Evolutionary conservation across 257 asterid genomes (phyloP), one percentile per base, ranked within the genome.

Genomic region (Primulina tabacum): DNA sequence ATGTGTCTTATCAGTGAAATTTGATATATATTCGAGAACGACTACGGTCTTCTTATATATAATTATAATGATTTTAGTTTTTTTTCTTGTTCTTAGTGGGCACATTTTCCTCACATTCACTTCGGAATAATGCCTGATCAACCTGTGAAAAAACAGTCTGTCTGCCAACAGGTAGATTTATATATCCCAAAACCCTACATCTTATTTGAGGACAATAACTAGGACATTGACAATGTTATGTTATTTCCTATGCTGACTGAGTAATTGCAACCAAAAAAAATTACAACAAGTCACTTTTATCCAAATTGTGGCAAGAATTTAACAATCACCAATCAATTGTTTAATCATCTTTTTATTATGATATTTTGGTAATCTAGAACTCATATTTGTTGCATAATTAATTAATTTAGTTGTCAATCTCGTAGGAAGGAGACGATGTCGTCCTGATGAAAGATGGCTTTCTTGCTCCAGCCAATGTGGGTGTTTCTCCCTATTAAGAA

Each of bases 61-160:
- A 64, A 32, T 40, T 17, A 33, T 53, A 35, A 2, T 63, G 50
- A 0, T 20, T 56, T 37, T 69, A 5, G 40, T 72, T 81, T 68
- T 74, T 77, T 81, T 76, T 78, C 16, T 72, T 80, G 77, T 55
- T 33, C 33, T 4, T 77, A 93, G 98, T 93, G 98, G 98, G 98
- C 98, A 93, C 98, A 93, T 82, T 93, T 93, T 34, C 98, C 98
- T 53, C 98, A 93, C 86, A 93, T 93, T 84, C 98, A 93, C 83
- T 93, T 93, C 84, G 98, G 98, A 69, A 95, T 93, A 47, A 87
- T 90, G 97, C 92, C 97, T 87, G 98, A 93, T 83, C 97, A 90
- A 76, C 97, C 96, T 96, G 96, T 90, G 98, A 93, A 93, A 92
- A 90, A 93, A 75, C 85, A 90, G 73, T 90, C 84, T 75, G 89